phyloP scores from a whole-genome alignment of 176 grass and related monocot genomes.

The Otatea glauca region DNA sequence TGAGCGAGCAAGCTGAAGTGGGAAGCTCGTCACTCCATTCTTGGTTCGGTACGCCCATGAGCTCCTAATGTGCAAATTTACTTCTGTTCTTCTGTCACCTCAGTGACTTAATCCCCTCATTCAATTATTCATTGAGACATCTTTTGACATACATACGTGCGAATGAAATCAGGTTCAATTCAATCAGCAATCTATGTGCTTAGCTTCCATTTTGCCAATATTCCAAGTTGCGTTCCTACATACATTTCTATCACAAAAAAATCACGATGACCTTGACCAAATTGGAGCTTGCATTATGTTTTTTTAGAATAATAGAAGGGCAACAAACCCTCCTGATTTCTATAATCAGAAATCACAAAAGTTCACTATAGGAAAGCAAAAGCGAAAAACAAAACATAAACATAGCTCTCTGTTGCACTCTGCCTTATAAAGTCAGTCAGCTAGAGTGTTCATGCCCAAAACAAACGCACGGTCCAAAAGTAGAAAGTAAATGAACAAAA shows the following conservation, averaged over 20 bases:
- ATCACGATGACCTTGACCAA: background rate
- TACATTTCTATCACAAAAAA: background rate
- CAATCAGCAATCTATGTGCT: background rate
- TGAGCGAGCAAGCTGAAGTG: too few relatives aligned
- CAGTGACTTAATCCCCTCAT: background rate
- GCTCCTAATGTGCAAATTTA: background rate
- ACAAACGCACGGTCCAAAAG: too few relatives aligned
- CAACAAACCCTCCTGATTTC: too few relatives aligned
- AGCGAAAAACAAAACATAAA: too few relatives aligned
- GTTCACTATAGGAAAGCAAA: too few relatives aligned
- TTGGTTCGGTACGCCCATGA: background rate
- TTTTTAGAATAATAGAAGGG: too few relatives aligned
- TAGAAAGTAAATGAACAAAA: too few relatives aligned
- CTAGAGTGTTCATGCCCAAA: too few relatives aligned
- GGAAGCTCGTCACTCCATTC: background rate
- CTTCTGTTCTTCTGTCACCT: background rate
- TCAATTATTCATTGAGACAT: background rate
- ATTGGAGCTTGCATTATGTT: too few relatives aligned
- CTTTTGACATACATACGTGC: background rate
- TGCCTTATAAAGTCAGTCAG: too few relatives aligned
- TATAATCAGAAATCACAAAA: too few relatives aligned
- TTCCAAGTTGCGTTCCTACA: background rate
- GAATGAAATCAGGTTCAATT: background rate
- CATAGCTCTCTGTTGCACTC: too few relatives aligned
- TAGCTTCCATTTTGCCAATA: background rate